These are phyloP conservation scores for Aspergillus niger DNA, from an alignment of 2,329 filamentous ascomycete species.

Conservation along the genomic window DNA sequence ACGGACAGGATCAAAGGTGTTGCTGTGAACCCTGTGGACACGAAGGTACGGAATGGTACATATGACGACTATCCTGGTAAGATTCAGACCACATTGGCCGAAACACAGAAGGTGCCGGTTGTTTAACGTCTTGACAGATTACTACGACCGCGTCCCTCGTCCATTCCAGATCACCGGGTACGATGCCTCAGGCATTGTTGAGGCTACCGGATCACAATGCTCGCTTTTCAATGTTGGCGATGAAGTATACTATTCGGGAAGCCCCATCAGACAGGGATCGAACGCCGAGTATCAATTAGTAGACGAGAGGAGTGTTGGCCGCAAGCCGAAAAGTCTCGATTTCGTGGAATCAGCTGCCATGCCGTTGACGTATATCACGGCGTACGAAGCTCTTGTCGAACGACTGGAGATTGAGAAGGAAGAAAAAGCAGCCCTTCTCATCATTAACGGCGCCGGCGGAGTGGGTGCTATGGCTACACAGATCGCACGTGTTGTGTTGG, in stretches of 20 bases:
- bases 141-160: conserved; percentile 32
- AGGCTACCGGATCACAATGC: conserved; percentile 34
- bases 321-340: conserved; percentile 44
- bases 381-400: conserved; percentile 48
- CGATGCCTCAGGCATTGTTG: conserved; percentile 46
- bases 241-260: conserved; percentile 47
- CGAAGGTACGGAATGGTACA: conserved; percentile 35
- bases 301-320: conserved; percentile 42
- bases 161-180: conserved; percentile 47
- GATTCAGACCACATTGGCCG: not conserved
- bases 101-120: not conserved
- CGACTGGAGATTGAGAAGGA: conserved; percentile 43
- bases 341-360: conserved; percentile 47
- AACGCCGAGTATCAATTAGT: conserved; percentile 49
- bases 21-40: conserved; percentile 45
- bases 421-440: conserved; percentile 44
- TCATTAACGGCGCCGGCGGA: conserved; percentile 51
- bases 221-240: conserved; percentile 45
- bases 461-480: conserved; percentile 50
- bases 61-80: conserved; percentile 41
- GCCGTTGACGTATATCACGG: conserved; percentile 49
- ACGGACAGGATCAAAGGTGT: conserved; percentile 36
- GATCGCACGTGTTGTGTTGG: conserved; percentile 44
- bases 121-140: conserved; percentile 24
- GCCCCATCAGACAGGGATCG: conserved; percentile 43